A percentile compares a stretch with the other conserved stretches of the same genome.
phyloP scores from a whole-genome alignment of 148 eudicot genomes.

The Nyssa sinensis region DNA sequence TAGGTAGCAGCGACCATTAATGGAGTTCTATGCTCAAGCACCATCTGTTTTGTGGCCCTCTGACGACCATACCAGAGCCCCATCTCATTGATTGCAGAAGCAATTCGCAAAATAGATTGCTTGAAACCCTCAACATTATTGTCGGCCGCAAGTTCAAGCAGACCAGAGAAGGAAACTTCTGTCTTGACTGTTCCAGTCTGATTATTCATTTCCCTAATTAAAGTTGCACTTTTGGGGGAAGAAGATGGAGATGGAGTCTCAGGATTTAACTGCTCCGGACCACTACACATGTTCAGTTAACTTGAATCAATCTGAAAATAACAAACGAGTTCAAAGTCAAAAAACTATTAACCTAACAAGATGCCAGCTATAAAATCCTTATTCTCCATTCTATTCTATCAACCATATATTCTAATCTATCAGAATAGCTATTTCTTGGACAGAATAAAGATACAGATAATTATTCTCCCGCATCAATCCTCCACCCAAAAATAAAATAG shows the following conservation, averaged over 20 bases:
- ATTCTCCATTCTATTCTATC: neutral
- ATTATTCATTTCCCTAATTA: constrained; percentile 26
- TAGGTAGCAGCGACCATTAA: constrained; percentile 46
- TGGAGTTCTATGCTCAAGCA: constrained; percentile 47
- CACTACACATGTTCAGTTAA: constrained; percentile 20
- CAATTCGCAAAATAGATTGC: constrained; percentile 25
- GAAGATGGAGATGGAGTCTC: constrained; percentile 10
- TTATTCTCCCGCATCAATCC: neutral
- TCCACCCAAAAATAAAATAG: constrained; percentile 2
- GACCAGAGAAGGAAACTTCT: constrained; percentile 34
- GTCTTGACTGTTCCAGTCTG: constrained; percentile 16
- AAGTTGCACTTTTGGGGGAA: constrained; percentile 7
- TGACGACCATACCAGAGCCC: constrained; percentile 57
- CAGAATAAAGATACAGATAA: neutral
- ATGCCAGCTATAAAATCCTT: neutral
- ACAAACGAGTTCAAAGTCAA: neutral
- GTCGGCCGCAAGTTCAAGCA: constrained; percentile 52
- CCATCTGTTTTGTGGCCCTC: constrained; percentile 37
- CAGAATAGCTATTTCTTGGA: neutral
- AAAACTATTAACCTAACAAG: neutral
- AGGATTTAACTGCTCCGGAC: constrained; percentile 12
- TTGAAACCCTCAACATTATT: constrained; percentile 44
- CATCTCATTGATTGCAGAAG: constrained; percentile 37
- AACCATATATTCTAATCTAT: neutral
- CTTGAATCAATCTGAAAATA: constrained; percentile 27